Conservation (phyloP, 768 basidiomycete species). For the Crepidotus variabilis region DNA sequence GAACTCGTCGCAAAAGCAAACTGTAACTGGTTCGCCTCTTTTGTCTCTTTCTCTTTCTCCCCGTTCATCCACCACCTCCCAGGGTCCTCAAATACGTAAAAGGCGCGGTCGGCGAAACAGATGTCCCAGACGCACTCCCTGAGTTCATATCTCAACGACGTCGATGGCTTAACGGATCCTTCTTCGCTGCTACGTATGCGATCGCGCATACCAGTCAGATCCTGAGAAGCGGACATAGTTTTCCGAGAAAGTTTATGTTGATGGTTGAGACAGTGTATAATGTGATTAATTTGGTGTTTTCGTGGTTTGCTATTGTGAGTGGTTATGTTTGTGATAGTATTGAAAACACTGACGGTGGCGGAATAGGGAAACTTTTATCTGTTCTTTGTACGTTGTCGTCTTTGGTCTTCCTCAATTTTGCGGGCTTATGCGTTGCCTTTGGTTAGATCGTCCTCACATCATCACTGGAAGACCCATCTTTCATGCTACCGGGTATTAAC, state of each 20-base stretch:
- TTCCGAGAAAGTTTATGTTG: constrained; percentile 66
- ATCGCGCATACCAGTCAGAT: constrained; percentile 85
- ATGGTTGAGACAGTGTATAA: constrained; percentile 86
- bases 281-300: constrained; percentile 79
- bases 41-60: background rate
- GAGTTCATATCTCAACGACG: constrained; percentile 93
- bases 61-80: constrained; percentile 9
- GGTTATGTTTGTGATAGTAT: background rate
- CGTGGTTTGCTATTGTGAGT: constrained; percentile 91
- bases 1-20: constrained; percentile 76
- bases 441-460: constrained; percentile 80
- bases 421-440: too few relatives aligned
- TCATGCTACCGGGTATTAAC: constrained; percentile 58
- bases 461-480: constrained; percentile 74
- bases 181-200: constrained; percentile 93
- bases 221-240: constrained; percentile 76
- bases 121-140: constrained; percentile 88
- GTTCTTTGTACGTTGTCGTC: constrained; percentile 69
- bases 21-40: constrained; percentile 60
- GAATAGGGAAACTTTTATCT: constrained; percentile 88
- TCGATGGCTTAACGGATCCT: constrained; percentile 88
- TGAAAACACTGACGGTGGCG: background rate
- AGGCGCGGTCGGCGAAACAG: constrained; percentile 88
- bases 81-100: constrained; percentile 98
- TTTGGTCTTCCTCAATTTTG: background rate